Evolutionary conservation across 768 basidiomycete genomes (phyloP).

Genomic region (Tulasnella sp.): DNA sequence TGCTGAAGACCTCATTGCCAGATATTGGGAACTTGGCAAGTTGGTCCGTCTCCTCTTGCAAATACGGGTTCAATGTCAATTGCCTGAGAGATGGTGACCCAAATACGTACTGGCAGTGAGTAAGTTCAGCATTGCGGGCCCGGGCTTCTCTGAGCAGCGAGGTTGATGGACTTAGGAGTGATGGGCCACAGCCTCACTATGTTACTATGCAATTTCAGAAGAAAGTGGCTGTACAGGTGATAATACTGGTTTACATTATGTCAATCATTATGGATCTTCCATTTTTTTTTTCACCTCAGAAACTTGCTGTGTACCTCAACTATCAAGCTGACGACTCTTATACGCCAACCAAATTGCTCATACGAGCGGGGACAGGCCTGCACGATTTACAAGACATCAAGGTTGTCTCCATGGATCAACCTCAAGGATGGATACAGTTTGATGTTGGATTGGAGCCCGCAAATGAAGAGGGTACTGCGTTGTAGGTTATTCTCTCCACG

Average conservation of each 20-base stretch:
- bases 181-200: constrained; percentile 94
- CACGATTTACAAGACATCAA: constrained; percentile 89
- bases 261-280: background rate
- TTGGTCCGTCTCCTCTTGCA: constrained; percentile 94
- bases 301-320: constrained; percentile 74
- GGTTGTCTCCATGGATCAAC: constrained; percentile 72
- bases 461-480: constrained; percentile 48
- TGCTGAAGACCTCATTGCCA: constrained; percentile 27
- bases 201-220: constrained; percentile 89
- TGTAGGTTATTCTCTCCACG: constrained; percentile 35
- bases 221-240: constrained; percentile 76
- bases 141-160: too few relatives aligned
- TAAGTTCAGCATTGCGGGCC: too few relatives aligned
- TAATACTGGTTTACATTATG: constrained; percentile 14
- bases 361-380: constrained; percentile 83
- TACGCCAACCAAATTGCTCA: constrained; percentile 80
- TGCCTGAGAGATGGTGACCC: constrained; percentile 79
- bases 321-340: constrained; percentile 88
- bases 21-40: constrained; percentile 80
- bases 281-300: constrained; percentile 33
- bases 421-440: constrained; percentile 88
- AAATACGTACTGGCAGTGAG: constrained; percentile 97
- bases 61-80: constrained; percentile 92
- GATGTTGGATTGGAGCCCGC: constrained; percentile 71
- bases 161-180: constrained; percentile 33